A percentile compares a stretch with the other conserved stretches of the same genome.
Evolutionary conservation across 352 stramenopile species (phyloP).

Genomic region (Phytophthora parvispora): DNA sequence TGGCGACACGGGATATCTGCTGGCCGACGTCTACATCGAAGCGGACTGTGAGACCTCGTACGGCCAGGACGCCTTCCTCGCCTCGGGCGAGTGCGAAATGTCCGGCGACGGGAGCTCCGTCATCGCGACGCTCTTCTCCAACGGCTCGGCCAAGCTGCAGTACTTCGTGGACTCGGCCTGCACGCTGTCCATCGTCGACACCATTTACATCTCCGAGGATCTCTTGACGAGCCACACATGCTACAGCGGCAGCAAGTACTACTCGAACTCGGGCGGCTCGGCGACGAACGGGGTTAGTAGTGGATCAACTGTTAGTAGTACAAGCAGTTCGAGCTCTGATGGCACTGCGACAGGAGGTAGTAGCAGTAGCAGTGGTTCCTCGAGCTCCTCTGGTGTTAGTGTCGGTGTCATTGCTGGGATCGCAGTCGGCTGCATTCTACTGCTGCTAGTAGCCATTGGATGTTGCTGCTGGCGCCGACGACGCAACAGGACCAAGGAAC

Average conservation of each 20-base stretch:
- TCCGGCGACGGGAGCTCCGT: background rate
- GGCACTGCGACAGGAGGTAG: conserved; percentile 9
- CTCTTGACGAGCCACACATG: conserved; percentile 24
- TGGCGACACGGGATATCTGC: conserved; percentile 13
- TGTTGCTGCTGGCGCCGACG: conserved; percentile 15
- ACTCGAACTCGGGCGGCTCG: conserved; percentile 22
- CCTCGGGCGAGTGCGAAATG: conserved; percentile 12
- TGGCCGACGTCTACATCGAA: conserved; percentile 15
- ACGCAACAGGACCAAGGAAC: conserved; percentile 8
- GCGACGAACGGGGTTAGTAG: conserved; percentile 19
- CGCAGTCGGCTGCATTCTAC: conserved; percentile 1
- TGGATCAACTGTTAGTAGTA: conserved; percentile 1
- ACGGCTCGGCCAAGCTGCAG: conserved; percentile 28
- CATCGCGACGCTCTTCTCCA: conserved; percentile 19
- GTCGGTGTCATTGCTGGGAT: conserved; percentile 28
- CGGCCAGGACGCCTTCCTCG: conserved; percentile 1
- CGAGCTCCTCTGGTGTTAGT: conserved; percentile 11
- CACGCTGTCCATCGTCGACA: conserved; percentile 8
- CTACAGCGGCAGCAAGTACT: conserved; percentile 18
- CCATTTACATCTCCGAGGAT: conserved; percentile 22
- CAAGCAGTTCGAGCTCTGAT: background rate
- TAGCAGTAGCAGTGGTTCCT: conserved; percentile 14
- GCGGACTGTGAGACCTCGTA: conserved; percentile 12
- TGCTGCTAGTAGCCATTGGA: conserved; percentile 16
- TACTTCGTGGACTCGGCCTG: conserved; percentile 30